phyloP scores from a whole-genome alignment of 139 green algal species.

The Eudorina sp. region DNA sequence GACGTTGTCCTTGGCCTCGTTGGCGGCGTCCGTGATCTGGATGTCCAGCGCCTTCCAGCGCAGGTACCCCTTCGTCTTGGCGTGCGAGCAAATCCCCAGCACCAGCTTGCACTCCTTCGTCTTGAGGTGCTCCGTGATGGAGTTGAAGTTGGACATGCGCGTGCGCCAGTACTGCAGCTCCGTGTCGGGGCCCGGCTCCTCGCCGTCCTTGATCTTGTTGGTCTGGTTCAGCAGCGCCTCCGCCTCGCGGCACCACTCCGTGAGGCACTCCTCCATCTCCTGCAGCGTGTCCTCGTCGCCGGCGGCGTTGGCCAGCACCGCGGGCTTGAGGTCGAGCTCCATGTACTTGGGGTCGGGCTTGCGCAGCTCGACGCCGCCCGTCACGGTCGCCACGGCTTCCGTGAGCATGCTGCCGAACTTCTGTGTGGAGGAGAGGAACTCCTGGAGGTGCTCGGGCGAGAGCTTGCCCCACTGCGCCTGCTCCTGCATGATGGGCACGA shows the following conservation, averaged over 20 bases:
- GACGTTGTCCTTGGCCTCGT: slow-evolving; percentile 95
- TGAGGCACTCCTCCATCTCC: slow-evolving; percentile 72
- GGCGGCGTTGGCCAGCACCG: slow-evolving; percentile 69
- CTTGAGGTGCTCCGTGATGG: slow-evolving; percentile 90
- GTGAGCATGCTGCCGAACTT: slow-evolving; percentile 81
- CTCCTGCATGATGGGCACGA: slow-evolving; percentile 81
- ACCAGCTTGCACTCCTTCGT: slow-evolving; percentile 81
- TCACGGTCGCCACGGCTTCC: slow-evolving; percentile 78
- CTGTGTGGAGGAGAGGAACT: slow-evolving; percentile 55
- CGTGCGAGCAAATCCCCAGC: slow-evolving; percentile 77
- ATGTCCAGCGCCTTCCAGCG: slow-evolving; percentile 90
- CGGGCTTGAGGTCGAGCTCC: slow-evolving; percentile 70
- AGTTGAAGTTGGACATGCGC: slow-evolving; percentile 87
- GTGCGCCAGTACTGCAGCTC: slow-evolving; percentile 92
- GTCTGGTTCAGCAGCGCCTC: slow-evolving; percentile 71
- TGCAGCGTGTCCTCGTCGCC: slow-evolving; percentile 62
- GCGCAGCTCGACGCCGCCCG: slow-evolving; percentile 78
- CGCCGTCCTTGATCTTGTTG: slow-evolving; percentile 68
- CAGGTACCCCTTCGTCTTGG: slow-evolving; percentile 68
- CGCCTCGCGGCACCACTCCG: slow-evolving; percentile 77
- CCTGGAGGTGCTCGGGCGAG: slow-evolving; percentile 64
- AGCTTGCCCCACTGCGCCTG: slow-evolving; percentile 77
- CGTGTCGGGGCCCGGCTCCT: slow-evolving; percentile 84
- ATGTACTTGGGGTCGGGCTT: slow-evolving; percentile 75
- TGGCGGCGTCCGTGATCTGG: slow-evolving; percentile 86